These are phyloP conservation scores for Cyberlindnera lachancei DNA, from an alignment of 805 yeast species.

Conservation along the genomic window DNA sequence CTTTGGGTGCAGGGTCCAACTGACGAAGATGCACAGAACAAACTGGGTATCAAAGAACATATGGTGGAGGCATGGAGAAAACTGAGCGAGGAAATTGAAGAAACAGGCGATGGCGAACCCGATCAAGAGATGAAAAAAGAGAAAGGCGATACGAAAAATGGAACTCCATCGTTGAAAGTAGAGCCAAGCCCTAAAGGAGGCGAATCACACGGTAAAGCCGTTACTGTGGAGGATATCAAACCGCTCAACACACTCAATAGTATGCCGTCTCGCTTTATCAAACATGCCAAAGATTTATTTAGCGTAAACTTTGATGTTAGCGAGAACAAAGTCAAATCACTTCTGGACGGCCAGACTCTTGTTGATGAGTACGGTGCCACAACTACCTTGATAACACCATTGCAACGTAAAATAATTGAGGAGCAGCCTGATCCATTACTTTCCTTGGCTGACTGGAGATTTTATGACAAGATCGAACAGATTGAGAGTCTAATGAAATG, in stretches of 20 bases:
- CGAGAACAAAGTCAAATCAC: constrained; percentile 49
- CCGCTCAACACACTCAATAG: constrained; percentile 4
- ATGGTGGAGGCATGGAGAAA: constrained; percentile 24
- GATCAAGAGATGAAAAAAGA: constrained; percentile 20
- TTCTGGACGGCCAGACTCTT: constrained; percentile 30
- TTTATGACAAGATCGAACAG: constrained; percentile 53
- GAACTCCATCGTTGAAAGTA: constrained; percentile 1
- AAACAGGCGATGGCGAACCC: too few species aligned
- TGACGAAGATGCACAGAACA: constrained; percentile 34
- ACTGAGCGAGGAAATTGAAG: constrained; percentile 3
- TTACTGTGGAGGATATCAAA: constrained; percentile 17
- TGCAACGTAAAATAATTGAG: constrained; percentile 59
- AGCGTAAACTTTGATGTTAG: constrained; percentile 25
- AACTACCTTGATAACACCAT: constrained; percentile 11
- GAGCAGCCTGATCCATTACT: constrained; percentile 54
- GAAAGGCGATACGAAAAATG: not conserved
- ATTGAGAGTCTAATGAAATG: constrained; percentile 50
- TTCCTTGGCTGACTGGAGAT: constrained; percentile 59
- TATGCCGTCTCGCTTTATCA: constrained; percentile 18
- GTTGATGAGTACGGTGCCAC: constrained; percentile 33
- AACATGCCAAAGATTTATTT: constrained; percentile 15
- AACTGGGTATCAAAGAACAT: constrained; percentile 25
- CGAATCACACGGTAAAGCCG: constrained; percentile 18
- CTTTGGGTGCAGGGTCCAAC: constrained; percentile 90
- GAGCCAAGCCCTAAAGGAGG: constrained; percentile 1